These are phyloP conservation scores for Cystofilobasidium capitatum DNA, from an alignment of 768 basidiomycete genomes.

Conservation along the genomic window DNA sequence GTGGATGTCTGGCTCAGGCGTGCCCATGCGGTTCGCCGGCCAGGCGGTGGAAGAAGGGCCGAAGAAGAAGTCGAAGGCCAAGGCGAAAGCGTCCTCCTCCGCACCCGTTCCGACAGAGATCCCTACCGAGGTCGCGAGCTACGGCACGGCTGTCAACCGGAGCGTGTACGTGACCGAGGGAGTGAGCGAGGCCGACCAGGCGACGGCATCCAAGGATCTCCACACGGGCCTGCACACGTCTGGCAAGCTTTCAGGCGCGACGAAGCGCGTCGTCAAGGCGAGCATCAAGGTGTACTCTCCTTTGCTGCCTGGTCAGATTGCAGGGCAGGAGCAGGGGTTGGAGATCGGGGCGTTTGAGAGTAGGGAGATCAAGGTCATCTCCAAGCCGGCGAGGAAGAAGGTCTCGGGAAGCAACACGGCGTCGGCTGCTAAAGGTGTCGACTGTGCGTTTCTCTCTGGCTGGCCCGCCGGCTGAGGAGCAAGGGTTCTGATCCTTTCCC, in stretches of 20 bases:
- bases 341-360: slow-evolving; percentile 83
- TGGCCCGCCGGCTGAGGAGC: too few relatives aligned
- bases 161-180: slow-evolving; percentile 83
- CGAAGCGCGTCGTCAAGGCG: slow-evolving; percentile 90
- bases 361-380: slow-evolving; percentile 95
- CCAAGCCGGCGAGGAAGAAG: slow-evolving; percentile 95
- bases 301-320: slow-evolving; percentile 45
- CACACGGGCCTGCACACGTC: slow-evolving; percentile 4
- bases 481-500: too few relatives aligned
- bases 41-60: background rate
- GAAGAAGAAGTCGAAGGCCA: background rate
- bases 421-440: slow-evolving; percentile 82
- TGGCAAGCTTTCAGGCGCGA: slow-evolving; percentile 49
- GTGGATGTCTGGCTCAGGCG: background rate
- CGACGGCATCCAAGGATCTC: background rate
- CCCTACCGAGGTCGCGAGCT: slow-evolving; percentile 71
- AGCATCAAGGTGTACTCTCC: slow-evolving; percentile 73
- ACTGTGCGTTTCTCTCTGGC: slow-evolving; percentile 53
- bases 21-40: background rate
- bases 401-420: background rate
- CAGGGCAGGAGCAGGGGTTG: slow-evolving; percentile 62
- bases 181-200: slow-evolving; percentile 40
- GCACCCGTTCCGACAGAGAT: background rate
- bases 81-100: background rate
- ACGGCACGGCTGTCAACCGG: slow-evolving; percentile 87